Conservation (phyloP, 805 yeast species). For the Myxozyma lipomycoides region DNA sequence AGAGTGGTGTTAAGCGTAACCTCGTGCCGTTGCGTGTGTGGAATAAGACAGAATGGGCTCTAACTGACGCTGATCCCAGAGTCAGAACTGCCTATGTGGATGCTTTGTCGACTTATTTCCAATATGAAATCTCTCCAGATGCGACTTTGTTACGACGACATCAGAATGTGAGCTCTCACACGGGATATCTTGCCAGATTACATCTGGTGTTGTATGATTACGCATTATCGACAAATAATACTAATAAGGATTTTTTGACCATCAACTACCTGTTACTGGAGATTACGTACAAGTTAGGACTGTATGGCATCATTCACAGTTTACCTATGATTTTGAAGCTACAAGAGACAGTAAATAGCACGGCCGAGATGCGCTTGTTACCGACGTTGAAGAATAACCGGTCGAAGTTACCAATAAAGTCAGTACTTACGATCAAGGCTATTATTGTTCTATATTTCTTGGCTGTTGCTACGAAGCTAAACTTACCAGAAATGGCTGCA, state of each 20-base stretch:
- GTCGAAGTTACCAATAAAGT: not conserved
- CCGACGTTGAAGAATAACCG: not conserved
- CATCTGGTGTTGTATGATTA: constrained; percentile 14
- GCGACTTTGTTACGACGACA: not conserved
- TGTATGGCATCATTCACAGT: constrained; percentile 17
- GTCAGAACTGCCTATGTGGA: constrained; percentile 17
- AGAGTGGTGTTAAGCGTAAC: constrained; percentile 23
- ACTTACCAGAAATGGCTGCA: constrained; percentile 1
- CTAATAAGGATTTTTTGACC: constrained; percentile 28
- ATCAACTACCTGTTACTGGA: constrained; percentile 15
- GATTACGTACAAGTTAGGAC: constrained; percentile 10
- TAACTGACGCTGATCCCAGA: constrained; percentile 2
- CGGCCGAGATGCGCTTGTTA: not conserved
- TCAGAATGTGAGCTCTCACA: constrained; percentile 1
- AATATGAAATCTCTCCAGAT: constrained; percentile 9
- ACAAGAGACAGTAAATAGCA: constrained; percentile 13
- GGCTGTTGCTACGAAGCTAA: constrained; percentile 9
- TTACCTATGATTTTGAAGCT: constrained; percentile 23
- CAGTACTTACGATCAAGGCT: constrained; percentile 6
- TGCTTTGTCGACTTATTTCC: constrained; percentile 16
- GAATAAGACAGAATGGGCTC: constrained; percentile 23
- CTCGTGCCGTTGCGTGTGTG: constrained; percentile 19
- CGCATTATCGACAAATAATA: constrained; percentile 5
- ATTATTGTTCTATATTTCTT: constrained; percentile 10
- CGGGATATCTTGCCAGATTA: constrained; percentile 14